Conservation (phyloP, 495 filamentous ascomycete species). For the Trichoderma erinaceum region DNA sequence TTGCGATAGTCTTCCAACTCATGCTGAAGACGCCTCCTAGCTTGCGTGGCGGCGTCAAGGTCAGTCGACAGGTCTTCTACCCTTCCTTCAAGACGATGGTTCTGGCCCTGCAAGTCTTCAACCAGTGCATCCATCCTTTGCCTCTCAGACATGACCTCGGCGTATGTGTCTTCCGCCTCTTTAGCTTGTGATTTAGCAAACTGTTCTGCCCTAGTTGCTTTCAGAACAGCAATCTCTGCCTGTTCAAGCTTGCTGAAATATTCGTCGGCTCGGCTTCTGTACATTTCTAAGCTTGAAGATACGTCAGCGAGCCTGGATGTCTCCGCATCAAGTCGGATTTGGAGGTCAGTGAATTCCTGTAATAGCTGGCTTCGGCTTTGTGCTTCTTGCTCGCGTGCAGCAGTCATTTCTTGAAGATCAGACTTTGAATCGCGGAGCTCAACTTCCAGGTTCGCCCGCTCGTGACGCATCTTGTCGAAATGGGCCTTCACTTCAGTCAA, state of each 20-base stretch:
- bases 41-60: constrained; percentile 75
- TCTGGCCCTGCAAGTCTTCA: constrained; percentile 85
- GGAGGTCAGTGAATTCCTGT: constrained; percentile 87
- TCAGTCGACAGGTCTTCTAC: constrained; percentile 91
- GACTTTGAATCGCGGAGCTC: constrained; percentile 80
- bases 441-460: constrained; percentile 72
- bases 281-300: constrained; percentile 73
- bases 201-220: constrained; percentile 84
- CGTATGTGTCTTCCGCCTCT: constrained; percentile 87
- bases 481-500: constrained; percentile 78
- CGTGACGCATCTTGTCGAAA: constrained; percentile 77
- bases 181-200: constrained; percentile 83
- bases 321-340: constrained; percentile 88
- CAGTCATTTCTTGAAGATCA: constrained; percentile 72
- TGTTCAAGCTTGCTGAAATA: constrained; percentile 98
- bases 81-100: constrained; percentile 81
- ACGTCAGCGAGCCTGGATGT: constrained; percentile 79
- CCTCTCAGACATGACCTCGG: constrained; percentile 84
- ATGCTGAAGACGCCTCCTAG: constrained; percentile 92
- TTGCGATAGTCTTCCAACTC: constrained; percentile 96
- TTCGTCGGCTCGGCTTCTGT: constrained; percentile 90
- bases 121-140: constrained; percentile 82
- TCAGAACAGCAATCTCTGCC: constrained; percentile 90
- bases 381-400: constrained; percentile 75
- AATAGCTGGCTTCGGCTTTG: constrained; percentile 79